Percentiles rank a stretch among this genome's conserved stretches.
phyloP scores from a whole-genome alignment of 1,284 basidiomycete genomes.

The Sutorius eximius region DNA sequence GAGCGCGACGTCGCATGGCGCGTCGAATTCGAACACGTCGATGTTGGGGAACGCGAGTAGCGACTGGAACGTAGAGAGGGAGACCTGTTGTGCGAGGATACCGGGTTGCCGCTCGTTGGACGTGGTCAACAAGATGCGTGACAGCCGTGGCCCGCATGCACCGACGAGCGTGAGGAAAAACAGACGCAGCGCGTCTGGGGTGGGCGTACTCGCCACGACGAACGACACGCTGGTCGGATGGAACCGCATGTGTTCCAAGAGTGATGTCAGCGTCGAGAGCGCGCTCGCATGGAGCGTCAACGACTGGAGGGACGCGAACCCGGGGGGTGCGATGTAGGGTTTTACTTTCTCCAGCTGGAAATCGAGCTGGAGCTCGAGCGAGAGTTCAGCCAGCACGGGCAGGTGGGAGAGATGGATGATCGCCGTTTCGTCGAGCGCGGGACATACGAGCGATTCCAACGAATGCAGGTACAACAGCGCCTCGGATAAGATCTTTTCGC shows the following conservation, averaged over 20 bases:
- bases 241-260: conserved; percentile 22
- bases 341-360: conserved; percentile 16
- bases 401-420: conserved; percentile 27
- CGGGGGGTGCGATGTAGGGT: conserved; percentile 13
- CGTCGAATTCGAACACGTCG: conserved; percentile 16
- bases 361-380: conserved; percentile 16
- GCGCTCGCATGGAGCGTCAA: conserved; percentile 8
- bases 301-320: conserved; percentile 14
- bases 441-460: conserved; percentile 21
- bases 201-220: conserved; percentile 10
- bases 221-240: conserved; percentile 19
- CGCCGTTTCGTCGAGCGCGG: conserved; percentile 23
- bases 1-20: conserved; percentile 16
- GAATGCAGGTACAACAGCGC: conserved; percentile 19
- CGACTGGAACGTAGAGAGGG: conserved; percentile 19
- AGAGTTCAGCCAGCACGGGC: conserved; percentile 17
- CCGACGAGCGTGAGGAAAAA: conserved; percentile 23
- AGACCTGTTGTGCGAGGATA: conserved; percentile 4
- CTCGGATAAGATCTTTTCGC: conserved; percentile 21
- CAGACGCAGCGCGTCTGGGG: conserved; percentile 17
- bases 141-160: conserved; percentile 17
- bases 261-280: conserved; percentile 21
- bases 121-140: conserved; percentile 10
- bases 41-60: conserved; percentile 17
- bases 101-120: not conserved